Base-by-base conservation (phyloP, 2,329 filamentous ascomycete genomes). In the Stachybotrys elegans region DNA sequence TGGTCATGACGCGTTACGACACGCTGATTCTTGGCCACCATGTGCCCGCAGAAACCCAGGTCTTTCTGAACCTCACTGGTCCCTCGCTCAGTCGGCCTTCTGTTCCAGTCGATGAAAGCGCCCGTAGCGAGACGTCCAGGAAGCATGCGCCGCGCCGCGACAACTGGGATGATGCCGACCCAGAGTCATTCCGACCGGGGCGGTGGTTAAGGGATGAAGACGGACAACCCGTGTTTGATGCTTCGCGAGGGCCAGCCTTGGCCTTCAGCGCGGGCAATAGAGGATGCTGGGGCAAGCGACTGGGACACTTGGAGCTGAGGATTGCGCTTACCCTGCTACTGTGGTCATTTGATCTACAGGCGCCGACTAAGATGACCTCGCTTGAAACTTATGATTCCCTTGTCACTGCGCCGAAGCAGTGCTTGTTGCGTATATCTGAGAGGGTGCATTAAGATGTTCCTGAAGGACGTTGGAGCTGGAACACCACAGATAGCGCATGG, bases 1-100 rank as follows among this genome's bases (percentile, higher is more conserved):
- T 58, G 11, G 41, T 48, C 13, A 22, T 22, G 22, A 52, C 60
- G 2, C 32, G 42, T 25, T 27, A 42, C 16, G 59, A 63, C 23
- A 57, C 56, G 5, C 45, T 46, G 3, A 46, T 61, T 0, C 45
- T 62, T 9, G 59, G 58, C 3, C 47, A 47, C 23, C 36, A 23
- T 6, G 40, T 62, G 12, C 58, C 58, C n/a, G 52, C 49, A 42
- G 60, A 54, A 19, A 61, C 58, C 1, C 43, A 48, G 4, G 43
- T 61, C 0, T 48, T 56, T 14, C 42, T 54, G 12, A 43, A 43
- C 9, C 38, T 49, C 6, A 42, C 43, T 19, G 56, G 60, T 0
- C 45, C 57, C 1, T 48, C 51, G 5, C 51, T 57, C 31, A 25
- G 53, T 6, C 20, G 22, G n/a, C 36, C 6, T 23, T 22, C 21